Evolutionary conservation across 805 yeast genomes (phyloP), one percentile per base, ranked within the genome.

Genomic region (Dipodascopsis uninucleata): DNA sequence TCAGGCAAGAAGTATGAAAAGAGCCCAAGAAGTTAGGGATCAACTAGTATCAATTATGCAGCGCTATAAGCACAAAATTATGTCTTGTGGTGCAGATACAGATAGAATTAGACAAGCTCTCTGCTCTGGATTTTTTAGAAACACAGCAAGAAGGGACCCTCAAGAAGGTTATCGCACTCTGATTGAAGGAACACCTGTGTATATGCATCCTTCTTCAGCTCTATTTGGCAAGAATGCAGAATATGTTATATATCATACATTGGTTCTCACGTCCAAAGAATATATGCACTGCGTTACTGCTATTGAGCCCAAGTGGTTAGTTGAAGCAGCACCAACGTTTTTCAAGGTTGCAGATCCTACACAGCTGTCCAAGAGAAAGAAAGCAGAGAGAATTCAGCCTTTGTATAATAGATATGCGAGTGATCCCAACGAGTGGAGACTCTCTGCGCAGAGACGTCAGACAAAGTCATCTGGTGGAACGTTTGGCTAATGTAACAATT

Each of bases 181-280:
- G 20, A 55, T 57, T 5, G 70, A 65, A 34, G 43, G 52, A n/a
- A 60, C 72, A 1, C 63, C 67, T 4, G 90, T 87, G 1, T 74
- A 69, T 58, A 71, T 90, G 25, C 98, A 90, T 58, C 98, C 98
- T 0, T 82, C 95, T 0, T 84, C 95, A 0, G 77, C 81, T 0
- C 60, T 90, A 24, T 78, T 76, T 57, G 80, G 78, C 47, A 94
- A 93, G 17, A 89, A 88, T 0, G 82, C 89, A 2, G 82, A 77
- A 52, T 69, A 77, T 42, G 70, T 93, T 4, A 68, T 90, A 12
- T 93, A 86, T 61, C 87, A 88, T 58, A 94, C 90, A 49, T 68
- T 90, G 57, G 82, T 90, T 39, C 64, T 84, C 37, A 90, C 98
- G 0, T 76, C 87, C 21, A 85, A 82, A 61, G 97, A 89, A 66